phyloP scores from a whole-genome alignment of 2,329 filamentous ascomycete genomes.

The Penicillium sp. region DNA sequence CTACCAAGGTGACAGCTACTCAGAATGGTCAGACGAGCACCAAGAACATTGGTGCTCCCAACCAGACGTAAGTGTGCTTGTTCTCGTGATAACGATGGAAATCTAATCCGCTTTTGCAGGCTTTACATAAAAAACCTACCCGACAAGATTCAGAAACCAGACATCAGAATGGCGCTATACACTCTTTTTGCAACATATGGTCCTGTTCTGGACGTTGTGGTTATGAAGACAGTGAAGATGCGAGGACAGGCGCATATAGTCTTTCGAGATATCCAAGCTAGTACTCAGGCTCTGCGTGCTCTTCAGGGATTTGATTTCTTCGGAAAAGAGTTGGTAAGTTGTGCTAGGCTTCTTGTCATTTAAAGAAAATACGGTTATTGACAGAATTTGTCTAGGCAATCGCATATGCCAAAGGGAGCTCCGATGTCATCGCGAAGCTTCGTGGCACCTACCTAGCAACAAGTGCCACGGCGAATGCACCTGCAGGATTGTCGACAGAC shows the following conservation, averaged over 20 bases:
- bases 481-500: slow-evolving; percentile 61
- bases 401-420: slow-evolving; percentile 84
- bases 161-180: slow-evolving; percentile 83
- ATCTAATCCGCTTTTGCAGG: slow-evolving; percentile 42
- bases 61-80: slow-evolving; percentile 63
- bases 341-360: slow-evolving; percentile 33
- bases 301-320: slow-evolving; percentile 83
- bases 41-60: slow-evolving; percentile 58
- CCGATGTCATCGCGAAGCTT: slow-evolving; percentile 81
- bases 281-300: slow-evolving; percentile 87
- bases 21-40: slow-evolving; percentile 35
- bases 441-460: slow-evolving; percentile 79
- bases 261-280: slow-evolving; percentile 83
- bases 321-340: slow-evolving; percentile 71
- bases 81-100: not conserved
- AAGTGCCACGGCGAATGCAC: slow-evolving; percentile 44
- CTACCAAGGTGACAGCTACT: slow-evolving; percentile 38
- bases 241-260: slow-evolving; percentile 92
- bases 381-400: slow-evolving; percentile 62
- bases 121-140: slow-evolving; percentile 88
- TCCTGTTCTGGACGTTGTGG: slow-evolving; percentile 84
- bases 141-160: slow-evolving; percentile 82
- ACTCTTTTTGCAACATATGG: slow-evolving; percentile 93
- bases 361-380: slow-evolving; percentile 5
- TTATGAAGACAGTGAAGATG: slow-evolving; percentile 86